These are phyloP conservation scores for Sequoia sempervirens DNA, from an alignment of 75 land plant genomes.

Conservation along the genomic window DNA sequence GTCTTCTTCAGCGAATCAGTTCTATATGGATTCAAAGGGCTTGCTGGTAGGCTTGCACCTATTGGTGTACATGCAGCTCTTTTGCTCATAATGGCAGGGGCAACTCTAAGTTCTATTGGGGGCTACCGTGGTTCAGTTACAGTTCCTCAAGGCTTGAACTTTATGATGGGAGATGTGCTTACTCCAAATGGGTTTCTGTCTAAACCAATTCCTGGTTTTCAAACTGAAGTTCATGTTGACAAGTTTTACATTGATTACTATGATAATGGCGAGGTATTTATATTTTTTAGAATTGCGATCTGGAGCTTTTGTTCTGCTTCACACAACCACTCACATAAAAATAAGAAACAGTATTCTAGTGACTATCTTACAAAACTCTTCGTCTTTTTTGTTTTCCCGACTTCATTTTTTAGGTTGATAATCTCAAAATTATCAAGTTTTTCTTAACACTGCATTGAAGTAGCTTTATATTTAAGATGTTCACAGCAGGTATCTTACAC, in stretches of 20 bases:
- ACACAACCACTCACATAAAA: background rate
- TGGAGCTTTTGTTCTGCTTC: background rate
- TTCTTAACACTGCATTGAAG: background rate
- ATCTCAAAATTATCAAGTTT: background rate
- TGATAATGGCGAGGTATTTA: slow-evolving; percentile 79
- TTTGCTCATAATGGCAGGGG: slow-evolving; percentile 91
- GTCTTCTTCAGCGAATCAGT: slow-evolving; percentile 11
- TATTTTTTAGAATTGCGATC: background rate
- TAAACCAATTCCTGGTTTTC: slow-evolving; percentile 47
- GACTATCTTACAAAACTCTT: background rate
- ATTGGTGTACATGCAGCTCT: too few species aligned
- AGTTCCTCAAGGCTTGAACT: slow-evolving; percentile 94
- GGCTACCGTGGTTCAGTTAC: slow-evolving; percentile 84
- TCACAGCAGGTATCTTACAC: background rate
- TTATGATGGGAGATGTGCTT: slow-evolving; percentile 86
- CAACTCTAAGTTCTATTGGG: slow-evolving; percentile 78
- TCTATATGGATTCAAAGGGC: too few species aligned
- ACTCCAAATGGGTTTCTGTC: slow-evolving; percentile 70
- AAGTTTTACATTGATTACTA: slow-evolving; percentile 88
- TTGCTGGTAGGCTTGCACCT: too few species aligned
- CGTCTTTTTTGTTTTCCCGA: background rate
- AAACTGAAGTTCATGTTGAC: slow-evolving; percentile 77
- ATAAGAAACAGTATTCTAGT: background rate
- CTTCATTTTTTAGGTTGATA: background rate
- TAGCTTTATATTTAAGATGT: background rate